Percentiles rank a stretch among this genome's conserved stretches.
Conservation (phyloP, 2,329 filamentous ascomycete genomes). For the Pseudogymnoascus sp. region DNA sequence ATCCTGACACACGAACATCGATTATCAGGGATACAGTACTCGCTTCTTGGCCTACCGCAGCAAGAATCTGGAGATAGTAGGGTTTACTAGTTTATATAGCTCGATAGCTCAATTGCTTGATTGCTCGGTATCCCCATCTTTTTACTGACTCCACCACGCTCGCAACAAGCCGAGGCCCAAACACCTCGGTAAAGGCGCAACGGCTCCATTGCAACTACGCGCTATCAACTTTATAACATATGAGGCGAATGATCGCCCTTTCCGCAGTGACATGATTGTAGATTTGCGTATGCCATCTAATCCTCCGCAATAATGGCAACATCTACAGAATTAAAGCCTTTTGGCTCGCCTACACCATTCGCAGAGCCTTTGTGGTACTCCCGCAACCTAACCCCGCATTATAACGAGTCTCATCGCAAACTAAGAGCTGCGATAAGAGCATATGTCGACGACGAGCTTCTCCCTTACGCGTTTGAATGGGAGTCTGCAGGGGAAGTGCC, state of each 20-base stretch:
- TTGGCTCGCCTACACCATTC: slow-evolving; percentile 28
- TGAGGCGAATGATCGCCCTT: neutral
- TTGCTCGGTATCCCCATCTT: neutral
- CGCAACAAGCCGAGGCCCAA: slow-evolving; percentile 5
- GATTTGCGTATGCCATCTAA: neutral
- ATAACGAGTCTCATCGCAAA: slow-evolving; percentile 54
- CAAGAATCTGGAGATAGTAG: neutral
- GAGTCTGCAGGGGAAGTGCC: slow-evolving; percentile 52
- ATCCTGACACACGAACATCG: neutral
- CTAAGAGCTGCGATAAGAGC: slow-evolving; percentile 50
- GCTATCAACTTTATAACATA: slow-evolving; percentile 10
- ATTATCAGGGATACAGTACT: neutral
- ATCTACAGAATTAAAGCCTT: slow-evolving; percentile 15
- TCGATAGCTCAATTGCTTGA: slow-evolving; percentile 1
- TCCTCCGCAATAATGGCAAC: neutral
- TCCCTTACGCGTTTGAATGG: slow-evolving; percentile 57
- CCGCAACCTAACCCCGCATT: slow-evolving; percentile 45
- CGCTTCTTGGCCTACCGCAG: neutral
- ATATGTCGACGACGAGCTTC: slow-evolving; percentile 54
- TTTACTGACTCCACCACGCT: neutral
- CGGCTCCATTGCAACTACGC: neutral
- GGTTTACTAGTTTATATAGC: slow-evolving; percentile 8
- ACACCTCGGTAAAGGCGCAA: neutral
- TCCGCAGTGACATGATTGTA: neutral
- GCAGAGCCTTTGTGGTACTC: slow-evolving; percentile 32